A percentile compares a stretch with the other conserved stretches of the same genome.
Evolutionary conservation across 2,329 filamentous ascomycete genomes (phyloP).

Genomic region (Hypocrella siamensis): DNA sequence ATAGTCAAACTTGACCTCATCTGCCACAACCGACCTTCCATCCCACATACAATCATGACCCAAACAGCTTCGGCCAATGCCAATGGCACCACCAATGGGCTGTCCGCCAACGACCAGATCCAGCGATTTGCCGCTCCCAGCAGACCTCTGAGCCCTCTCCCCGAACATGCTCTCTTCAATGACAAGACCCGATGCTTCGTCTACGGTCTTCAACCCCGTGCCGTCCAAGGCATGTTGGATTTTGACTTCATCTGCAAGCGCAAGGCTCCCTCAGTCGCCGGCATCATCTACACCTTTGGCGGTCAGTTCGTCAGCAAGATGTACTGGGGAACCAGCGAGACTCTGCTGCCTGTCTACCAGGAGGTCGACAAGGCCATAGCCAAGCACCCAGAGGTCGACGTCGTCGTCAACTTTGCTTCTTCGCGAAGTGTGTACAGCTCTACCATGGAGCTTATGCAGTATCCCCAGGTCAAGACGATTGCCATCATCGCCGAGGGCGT

Average conservation of each 20-base stretch:
- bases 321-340: constrained; percentile 99
- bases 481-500: constrained; percentile 99
- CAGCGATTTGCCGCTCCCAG: constrained; percentile 87
- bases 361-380: constrained; percentile 78
- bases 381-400: constrained; percentile 96
- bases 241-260: constrained; percentile 99
- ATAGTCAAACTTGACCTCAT: neutral
- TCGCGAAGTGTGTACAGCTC: constrained; percentile 97
- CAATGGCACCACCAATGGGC: constrained; percentile 32
- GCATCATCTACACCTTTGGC: constrained; percentile 99
- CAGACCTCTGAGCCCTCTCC: constrained; percentile 76
- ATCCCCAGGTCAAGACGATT: constrained; percentile 93
- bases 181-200: constrained; percentile 99
- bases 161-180: constrained; percentile 88
- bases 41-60: constrained; percentile 29
- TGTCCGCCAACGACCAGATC: constrained; percentile 96
- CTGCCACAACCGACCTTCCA: neutral
- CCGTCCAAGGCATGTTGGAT: constrained; percentile 87
- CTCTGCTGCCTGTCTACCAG: constrained; percentile 95
- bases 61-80: constrained; percentile 28
- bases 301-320: constrained; percentile 99
- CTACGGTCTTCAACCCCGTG: constrained; percentile 94
- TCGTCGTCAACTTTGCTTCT: constrained; percentile 98
- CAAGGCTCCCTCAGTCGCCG: constrained; percentile 85
- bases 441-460: constrained; percentile 96